Evolutionary conservation across 148 eudicot species (phyloP).

Genomic region (Cornus florida): DNA sequence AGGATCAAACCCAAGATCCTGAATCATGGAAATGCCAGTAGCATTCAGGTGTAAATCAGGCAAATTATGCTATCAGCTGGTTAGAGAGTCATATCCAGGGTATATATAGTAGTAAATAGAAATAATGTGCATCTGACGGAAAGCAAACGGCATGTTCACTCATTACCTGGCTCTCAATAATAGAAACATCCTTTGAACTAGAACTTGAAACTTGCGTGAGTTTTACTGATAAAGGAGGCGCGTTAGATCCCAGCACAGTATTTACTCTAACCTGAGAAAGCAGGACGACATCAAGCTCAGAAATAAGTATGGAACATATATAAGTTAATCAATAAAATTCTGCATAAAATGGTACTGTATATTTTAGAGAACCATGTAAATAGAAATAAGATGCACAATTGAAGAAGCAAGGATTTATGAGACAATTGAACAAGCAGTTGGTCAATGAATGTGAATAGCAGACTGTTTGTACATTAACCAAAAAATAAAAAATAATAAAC

Average conservation of each 20-base stretch:
- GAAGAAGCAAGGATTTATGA: neutral
- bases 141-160: neutral
- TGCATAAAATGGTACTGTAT: neutral
- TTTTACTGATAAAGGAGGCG: slow-evolving; percentile 76
- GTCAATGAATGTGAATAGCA: neutral
- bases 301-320: neutral
- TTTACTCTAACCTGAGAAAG: slow-evolving; percentile 68
- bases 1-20: slow-evolving; percentile 82
- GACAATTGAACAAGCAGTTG: neutral
- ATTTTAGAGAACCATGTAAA: neutral
- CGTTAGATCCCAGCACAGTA: slow-evolving; percentile 76
- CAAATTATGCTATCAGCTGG: neutral
- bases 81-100: neutral
- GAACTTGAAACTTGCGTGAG: slow-evolving; percentile 63
- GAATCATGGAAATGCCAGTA: slow-evolving; percentile 16
- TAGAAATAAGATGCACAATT: neutral
- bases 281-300: neutral
- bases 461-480: neutral
- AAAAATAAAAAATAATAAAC: no score
- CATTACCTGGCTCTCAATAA: slow-evolving; percentile 71
- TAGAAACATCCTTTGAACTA: slow-evolving; percentile 67
- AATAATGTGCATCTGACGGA: neutral
- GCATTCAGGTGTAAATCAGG: slow-evolving; percentile 8
- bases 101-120: neutral
- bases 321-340: slow-evolving; percentile 2